These are phyloP conservation scores for Fusarium vanettenii DNA, from an alignment of 2,329 filamentous ascomycete genomes.

Conservation along the genomic window DNA sequence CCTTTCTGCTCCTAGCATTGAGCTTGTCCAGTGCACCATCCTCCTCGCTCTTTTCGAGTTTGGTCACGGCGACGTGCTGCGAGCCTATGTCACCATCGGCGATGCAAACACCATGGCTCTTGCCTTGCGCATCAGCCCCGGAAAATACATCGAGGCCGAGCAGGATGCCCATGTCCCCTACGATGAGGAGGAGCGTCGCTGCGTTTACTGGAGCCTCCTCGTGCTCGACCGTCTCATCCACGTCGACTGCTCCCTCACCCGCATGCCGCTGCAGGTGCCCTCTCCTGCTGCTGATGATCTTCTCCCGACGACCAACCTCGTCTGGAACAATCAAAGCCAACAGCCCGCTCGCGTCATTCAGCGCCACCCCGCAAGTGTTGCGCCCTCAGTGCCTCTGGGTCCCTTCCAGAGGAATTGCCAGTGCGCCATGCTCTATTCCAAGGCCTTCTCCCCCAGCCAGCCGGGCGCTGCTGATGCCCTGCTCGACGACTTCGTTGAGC, in stretches of 20 bases:
- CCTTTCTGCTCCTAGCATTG: conserved; percentile 50
- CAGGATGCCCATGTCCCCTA: conserved; percentile 43
- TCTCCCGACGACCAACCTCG: conserved; percentile 49
- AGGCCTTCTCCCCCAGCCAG: conserved; percentile 42
- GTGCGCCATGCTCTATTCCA: conserved; percentile 50
- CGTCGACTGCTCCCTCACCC: conserved; percentile 46
- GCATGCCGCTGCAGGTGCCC: conserved; percentile 50
- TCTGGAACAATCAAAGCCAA: conserved; percentile 46
- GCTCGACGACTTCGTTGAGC: conserved; percentile 45
- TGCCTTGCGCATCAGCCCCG: conserved; percentile 51
- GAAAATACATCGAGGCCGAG: conserved; percentile 48
- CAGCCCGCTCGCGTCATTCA: conserved; percentile 36
- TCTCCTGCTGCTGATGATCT: conserved; percentile 51
- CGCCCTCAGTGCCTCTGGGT: conserved; percentile 47
- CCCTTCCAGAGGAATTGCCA: conserved; percentile 51
- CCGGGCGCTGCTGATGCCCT: conserved; percentile 31
- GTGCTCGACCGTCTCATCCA: conserved; percentile 55
- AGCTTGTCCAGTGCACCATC: conserved; percentile 55
- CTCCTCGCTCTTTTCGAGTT: conserved; percentile 58
- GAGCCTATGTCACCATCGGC: conserved; percentile 57
- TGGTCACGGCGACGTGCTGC: conserved; percentile 55
- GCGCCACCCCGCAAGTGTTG: conserved; percentile 44
- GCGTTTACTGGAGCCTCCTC: conserved; percentile 58
- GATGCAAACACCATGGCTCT: conserved; percentile 53
- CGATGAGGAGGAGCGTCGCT: conserved; percentile 54